Percentiles rank a stretch among this genome's conserved stretches.
Evolutionary conservation across 1,284 basidiomycete species (phyloP).

Genomic region (Ceratobasidium sp.): DNA sequence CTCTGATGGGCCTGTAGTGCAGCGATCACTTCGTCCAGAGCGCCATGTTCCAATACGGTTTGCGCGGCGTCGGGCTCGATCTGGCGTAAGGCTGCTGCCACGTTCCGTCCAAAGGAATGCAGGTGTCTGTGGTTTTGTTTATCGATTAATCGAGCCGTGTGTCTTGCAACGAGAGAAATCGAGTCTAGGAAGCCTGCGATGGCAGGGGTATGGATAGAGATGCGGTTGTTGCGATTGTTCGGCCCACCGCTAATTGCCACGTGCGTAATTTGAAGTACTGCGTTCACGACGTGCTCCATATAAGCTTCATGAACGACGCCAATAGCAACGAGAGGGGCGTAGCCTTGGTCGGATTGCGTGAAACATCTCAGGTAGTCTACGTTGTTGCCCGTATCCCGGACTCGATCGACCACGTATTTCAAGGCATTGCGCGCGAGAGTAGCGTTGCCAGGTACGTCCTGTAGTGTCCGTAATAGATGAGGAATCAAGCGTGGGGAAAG

Average conservation of each 20-base stretch:
- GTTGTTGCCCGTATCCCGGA: slow-evolving; percentile 17
- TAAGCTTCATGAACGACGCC: slow-evolving; percentile 10
- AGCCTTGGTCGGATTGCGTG: slow-evolving; percentile 37
- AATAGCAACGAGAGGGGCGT: slow-evolving; percentile 14
- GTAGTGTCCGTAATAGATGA: slow-evolving; percentile 10
- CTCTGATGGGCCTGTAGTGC: slow-evolving; percentile 17
- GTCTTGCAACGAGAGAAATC: slow-evolving; percentile 19
- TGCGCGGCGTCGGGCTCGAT: slow-evolving; percentile 20
- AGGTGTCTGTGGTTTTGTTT: slow-evolving; percentile 32
- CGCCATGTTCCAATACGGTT: slow-evolving; percentile 31
- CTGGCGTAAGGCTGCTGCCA: slow-evolving; percentile 2
- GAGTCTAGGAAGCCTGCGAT: slow-evolving; percentile 32
- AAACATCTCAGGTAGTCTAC: slow-evolving; percentile 15
- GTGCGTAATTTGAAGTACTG: slow-evolving; percentile 36
- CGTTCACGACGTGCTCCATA: slow-evolving; percentile 16
- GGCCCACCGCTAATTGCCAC: background rate
- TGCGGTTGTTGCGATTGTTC: background rate
- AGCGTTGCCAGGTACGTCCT: background rate
- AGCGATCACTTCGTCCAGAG: slow-evolving; percentile 24
- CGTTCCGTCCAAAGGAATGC: slow-evolving; percentile 37
- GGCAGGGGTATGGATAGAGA: background rate
- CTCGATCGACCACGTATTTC: slow-evolving; percentile 33
- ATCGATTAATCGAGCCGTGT: slow-evolving; percentile 11
- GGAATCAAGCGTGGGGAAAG: slow-evolving; percentile 1
- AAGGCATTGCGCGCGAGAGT: background rate